Evolutionary conservation across 176 grass and related monocot genomes (phyloP), one percentile per base, ranked within the genome.

Genomic region (Juncus effusus): DNA sequence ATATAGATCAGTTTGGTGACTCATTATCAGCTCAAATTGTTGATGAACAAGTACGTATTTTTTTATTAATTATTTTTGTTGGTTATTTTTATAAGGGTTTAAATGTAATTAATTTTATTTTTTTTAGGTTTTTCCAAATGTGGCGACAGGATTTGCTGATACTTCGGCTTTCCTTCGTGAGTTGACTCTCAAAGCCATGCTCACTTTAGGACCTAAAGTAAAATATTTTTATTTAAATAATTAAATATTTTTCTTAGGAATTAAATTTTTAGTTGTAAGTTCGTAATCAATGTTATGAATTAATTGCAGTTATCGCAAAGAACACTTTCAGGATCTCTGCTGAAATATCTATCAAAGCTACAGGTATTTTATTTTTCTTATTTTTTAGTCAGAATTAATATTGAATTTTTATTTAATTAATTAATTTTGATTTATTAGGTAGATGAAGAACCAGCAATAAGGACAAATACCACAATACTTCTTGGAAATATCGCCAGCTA

Each of bases 331-430:
- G 89, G 94, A 80, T 93, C 94, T 66, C 82, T 99, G 67, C 82
- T 99, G 85, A 99, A 99, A 74, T 99, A 93, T 82, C 88, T 99
- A 36, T 93, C 94, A 75, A 99, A 99, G 76, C 81, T 99, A 62
- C 94, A 99, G 94, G 94, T 93, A 65, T 59, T 77, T 28, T 28
- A 28, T 28, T 10, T 57, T 82, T 79, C 41, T 54, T 45, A 3
- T 67, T 83, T 50, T 60, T 45, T 42, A 63, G 42, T 13, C 14
- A 37, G 13, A 62, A 8, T 75, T 63, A 59, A 9, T 75, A 62
- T 37, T 52, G 39, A 39, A 75, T 5, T 51, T 15, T 63, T 52
- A 10, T 45, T 62, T 50, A 63, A 38, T 63, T 52, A 75, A 10
- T 51, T 40, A 52, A 16, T 39, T 64, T 52, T 68, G 56, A 42